phyloP scores from a whole-genome alignment of 352 stramenopile species.

The Globisporangium sylvaticum region DNA sequence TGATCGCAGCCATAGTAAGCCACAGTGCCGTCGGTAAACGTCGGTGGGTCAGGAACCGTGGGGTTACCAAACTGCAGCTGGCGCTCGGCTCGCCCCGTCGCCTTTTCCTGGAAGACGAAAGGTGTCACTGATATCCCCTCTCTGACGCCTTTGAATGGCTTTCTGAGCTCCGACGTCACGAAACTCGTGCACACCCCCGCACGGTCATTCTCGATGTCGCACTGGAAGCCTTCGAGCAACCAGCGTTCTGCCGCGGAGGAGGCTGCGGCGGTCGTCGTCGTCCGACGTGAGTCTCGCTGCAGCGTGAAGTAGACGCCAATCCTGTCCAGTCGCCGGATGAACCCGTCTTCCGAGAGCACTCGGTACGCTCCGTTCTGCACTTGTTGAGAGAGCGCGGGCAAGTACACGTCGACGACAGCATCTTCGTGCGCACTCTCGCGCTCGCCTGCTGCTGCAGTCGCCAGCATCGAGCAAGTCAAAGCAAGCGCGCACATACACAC shows the following conservation, averaged over 20 bases:
- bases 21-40: slow-evolving; percentile 19
- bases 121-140: not conserved
- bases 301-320: slow-evolving; percentile 38
- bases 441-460: not conserved
- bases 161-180: slow-evolving; percentile 21
- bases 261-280: too few species aligned
- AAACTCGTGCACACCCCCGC: slow-evolving; percentile 26
- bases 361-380: slow-evolving; percentile 33
- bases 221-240: slow-evolving; percentile 44
- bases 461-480: not conserved
- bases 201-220: slow-evolving; percentile 8
- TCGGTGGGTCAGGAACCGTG: slow-evolving; percentile 15
- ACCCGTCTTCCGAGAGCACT: slow-evolving; percentile 18
- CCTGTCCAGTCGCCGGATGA: slow-evolving; percentile 27
- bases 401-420: slow-evolving; percentile 23
- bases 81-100: slow-evolving; percentile 4
- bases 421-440: not conserved
- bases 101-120: not conserved
- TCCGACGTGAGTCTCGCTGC: not conserved
- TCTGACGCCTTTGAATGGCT: not conserved
- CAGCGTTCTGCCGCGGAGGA: slow-evolving; percentile 15
- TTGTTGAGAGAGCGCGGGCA: slow-evolving; percentile 22
- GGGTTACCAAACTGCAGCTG: slow-evolving; percentile 40
- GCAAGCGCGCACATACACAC: not conserved
- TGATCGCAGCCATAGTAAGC: slow-evolving; percentile 48